Percentiles rank a stretch among this genome's conserved stretches.
These are phyloP conservation scores for Evernia prunastri DNA, from an alignment of 495 filamentous ascomycete species.

Conservation along the genomic window DNA sequence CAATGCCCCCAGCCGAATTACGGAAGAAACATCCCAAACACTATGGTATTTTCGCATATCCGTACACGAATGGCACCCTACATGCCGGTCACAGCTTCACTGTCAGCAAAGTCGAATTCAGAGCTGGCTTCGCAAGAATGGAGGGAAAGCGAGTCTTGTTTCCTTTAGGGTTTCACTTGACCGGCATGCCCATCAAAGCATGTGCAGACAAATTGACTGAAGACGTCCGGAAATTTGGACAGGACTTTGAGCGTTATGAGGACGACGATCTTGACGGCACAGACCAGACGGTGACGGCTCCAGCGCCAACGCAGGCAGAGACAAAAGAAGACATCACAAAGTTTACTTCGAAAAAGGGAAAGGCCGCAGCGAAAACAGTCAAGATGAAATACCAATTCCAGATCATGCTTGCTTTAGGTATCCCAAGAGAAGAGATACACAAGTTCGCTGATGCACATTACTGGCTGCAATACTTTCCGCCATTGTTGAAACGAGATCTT, in stretches of 20 bases:
- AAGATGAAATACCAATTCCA: constrained; percentile 88
- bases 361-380: constrained; percentile 82
- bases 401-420: constrained; percentile 79
- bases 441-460: constrained; percentile 79
- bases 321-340: constrained; percentile 77
- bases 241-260: constrained; percentile 71
- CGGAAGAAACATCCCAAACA: constrained; percentile 82
- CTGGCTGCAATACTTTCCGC: constrained; percentile 87
- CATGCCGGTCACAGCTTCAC: constrained; percentile 92
- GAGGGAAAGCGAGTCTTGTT: constrained; percentile 80
- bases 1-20: constrained; percentile 63
- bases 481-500: constrained; percentile 71
- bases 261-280: constrained; percentile 48
- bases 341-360: constrained; percentile 90
- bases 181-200: constrained; percentile 96
- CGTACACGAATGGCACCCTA: constrained; percentile 93
- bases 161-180: constrained; percentile 91
- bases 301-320: constrained; percentile 51
- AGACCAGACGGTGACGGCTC: constrained; percentile 27
- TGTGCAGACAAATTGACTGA: constrained; percentile 90
- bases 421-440: constrained; percentile 81
- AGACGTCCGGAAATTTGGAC: constrained; percentile 83
- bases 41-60: constrained; percentile 90
- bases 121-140: constrained; percentile 76
- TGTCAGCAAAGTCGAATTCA: constrained; percentile 84